phyloP scores from a whole-genome alignment of 2,329 filamentous ascomycete genomes.

The Aspergillus japonicus region DNA sequence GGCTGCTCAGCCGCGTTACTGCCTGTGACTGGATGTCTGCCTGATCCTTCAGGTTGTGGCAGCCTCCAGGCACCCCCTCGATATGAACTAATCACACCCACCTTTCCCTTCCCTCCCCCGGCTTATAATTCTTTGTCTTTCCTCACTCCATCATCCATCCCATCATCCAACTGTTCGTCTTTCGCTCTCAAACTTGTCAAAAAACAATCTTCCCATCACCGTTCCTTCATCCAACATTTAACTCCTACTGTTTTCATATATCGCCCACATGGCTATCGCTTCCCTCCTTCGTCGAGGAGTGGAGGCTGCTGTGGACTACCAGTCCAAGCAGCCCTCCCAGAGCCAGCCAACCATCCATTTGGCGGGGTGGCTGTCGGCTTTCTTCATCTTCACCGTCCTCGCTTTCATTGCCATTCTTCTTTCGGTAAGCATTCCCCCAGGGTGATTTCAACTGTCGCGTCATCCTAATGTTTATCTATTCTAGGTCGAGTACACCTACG shows the following conservation, averaged over 20 bases:
- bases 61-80: not conserved
- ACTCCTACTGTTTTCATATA: not conserved
- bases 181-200: constrained; percentile 2
- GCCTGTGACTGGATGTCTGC: not conserved
- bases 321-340: constrained; percentile 19
- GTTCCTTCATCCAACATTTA: not conserved
- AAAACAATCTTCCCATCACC: not conserved
- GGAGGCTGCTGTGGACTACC: constrained; percentile 29
- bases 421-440: constrained; percentile 2
- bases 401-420: constrained; percentile 2
- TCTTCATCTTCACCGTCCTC: constrained; percentile 30
- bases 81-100: not conserved
- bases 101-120: not conserved
- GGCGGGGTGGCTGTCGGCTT: constrained; percentile 25
- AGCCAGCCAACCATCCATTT: constrained; percentile 20
- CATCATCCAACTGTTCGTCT: constrained; percentile 9
- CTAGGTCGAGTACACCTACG: constrained; percentile 58
- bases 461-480: not conserved
- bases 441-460: constrained; percentile 17
- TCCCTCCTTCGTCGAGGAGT: constrained; percentile 39
- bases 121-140: not conserved
- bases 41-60: not conserved
- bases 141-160: not conserved
- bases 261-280: constrained; percentile 27
- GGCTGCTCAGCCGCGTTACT: too few species aligned